These are phyloP conservation scores for Teunomyces barrocoloradensis DNA, from an alignment of 805 yeast genomes.

Conservation along the genomic window DNA sequence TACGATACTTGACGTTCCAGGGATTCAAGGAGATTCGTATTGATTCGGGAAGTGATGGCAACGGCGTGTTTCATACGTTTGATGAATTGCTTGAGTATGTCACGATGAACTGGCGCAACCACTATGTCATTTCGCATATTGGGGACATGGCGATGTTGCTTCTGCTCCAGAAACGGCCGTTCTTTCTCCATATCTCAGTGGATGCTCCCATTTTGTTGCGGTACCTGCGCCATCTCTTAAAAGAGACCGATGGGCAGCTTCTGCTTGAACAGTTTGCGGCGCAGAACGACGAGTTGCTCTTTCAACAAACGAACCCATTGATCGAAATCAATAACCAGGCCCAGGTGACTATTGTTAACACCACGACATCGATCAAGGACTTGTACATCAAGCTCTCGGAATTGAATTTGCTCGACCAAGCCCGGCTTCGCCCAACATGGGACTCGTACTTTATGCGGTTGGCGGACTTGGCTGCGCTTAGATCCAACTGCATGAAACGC, in stretches of 20 bases:
- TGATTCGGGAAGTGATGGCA: conserved; percentile 3
- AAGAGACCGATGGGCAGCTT: conserved; percentile 9
- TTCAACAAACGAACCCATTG: conserved; percentile 47
- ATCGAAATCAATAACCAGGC: conserved; percentile 62
- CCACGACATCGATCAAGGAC: conserved; percentile 33
- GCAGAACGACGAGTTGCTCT: conserved; percentile 36
- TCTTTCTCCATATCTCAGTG: conserved; percentile 73
- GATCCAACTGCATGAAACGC: conserved; percentile 96
- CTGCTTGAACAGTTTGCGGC: conserved; percentile 37
- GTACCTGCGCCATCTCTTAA: conserved; percentile 28
- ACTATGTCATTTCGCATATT: conserved; percentile 59
- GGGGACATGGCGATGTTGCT: conserved; percentile 41
- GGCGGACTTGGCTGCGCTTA: conserved; percentile 87
- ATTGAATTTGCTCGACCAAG: conserved; percentile 30
- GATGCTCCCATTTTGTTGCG: conserved; percentile 68
- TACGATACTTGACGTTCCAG: conserved; percentile 51
- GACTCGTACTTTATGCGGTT: conserved; percentile 92
- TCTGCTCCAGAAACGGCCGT: conserved; percentile 65
- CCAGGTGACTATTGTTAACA: conserved; percentile 39
- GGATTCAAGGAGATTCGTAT: conserved; percentile 45
- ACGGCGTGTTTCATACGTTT: conserved; percentile 32
- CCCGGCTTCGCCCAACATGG: conserved; percentile 87
- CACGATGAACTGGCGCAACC: conserved; percentile 62
- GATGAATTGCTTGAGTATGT: conserved; percentile 55
- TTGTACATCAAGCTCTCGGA: conserved; percentile 40